Evolutionary conservation across 2,329 filamentous ascomycete species (phyloP), one percentile per base, ranked within the genome.

Genomic region (Clarireedia hainanense): DNA sequence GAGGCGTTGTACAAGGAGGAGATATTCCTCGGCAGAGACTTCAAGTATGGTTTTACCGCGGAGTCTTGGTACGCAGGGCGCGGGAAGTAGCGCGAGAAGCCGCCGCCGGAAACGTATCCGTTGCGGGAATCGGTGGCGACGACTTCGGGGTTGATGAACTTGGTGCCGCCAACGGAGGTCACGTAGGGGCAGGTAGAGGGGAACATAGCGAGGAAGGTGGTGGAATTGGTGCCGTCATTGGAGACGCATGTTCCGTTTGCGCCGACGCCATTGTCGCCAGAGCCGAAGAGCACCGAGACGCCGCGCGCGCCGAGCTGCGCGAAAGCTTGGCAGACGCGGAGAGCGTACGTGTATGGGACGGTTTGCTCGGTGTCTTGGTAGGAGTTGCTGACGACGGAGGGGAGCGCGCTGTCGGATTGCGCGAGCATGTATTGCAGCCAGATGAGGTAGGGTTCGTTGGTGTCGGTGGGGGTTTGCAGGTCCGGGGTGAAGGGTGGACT

Each of bases 161-260:
- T 62, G 15, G 68, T 71, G 2, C 64, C 84, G 14, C 85, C 85
- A 1, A 88, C 78, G 2, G 77, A 71, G 0, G 85, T 88, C 12
- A 88, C 79, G 67, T 80, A 88, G 0, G 84, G 85, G 62, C 85
- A 89, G 0, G 78, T 77, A 0, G 78, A 78, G 0, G 85, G 85
- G 69, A 88, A 88, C 2, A 75, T 77, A 1, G 83, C 76, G 39
- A 82, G 72, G 64, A 84, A 81, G 17, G 76, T 73, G 9, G 76
- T 75, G 4, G 71, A 75, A 55, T 79, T 74, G 37, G 69, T 73
- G 26, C 82, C 83, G 56, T 86, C 80, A 62, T 83, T 83, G 58
- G 75, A 74, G 51, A 74, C 61, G 50, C 61, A 60, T 15, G 57
- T 55, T 6, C 56, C 52, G 20, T 70, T 70, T 4, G 69, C 74